A percentile compares a stretch with the other conserved stretches of the same genome.
Conservation (phyloP, 139 green algal genomes). For the Deuterostichococcus epilithicus region DNA sequence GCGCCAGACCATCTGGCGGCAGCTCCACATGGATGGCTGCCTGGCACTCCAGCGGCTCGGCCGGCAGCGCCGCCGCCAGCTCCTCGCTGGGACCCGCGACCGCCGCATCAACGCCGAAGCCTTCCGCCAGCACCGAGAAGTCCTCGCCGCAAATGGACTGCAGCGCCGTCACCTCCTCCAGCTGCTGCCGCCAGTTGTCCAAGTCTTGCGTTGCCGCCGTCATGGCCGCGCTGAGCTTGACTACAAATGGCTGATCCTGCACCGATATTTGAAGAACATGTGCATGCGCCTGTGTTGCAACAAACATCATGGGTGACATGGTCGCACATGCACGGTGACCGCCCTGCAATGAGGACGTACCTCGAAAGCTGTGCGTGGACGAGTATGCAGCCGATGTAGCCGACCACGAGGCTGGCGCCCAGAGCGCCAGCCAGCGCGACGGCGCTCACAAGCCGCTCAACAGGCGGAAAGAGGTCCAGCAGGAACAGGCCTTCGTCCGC, state of each 20-base stretch:
- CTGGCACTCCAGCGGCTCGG: constrained; percentile 20
- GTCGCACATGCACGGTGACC: not conserved
- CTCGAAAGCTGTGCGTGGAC: constrained; percentile 9
- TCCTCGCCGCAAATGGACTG: constrained; percentile 51
- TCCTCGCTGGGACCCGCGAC: not conserved
- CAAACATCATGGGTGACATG: too few relatives aligned
- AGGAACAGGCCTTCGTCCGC: constrained; percentile 46
- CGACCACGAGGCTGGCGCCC: constrained; percentile 1
- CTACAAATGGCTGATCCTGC: too few relatives aligned
- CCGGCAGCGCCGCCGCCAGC: not conserved
- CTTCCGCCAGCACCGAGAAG: constrained; percentile 34
- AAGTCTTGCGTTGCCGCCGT: not conserved
- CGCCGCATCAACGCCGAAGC: not conserved
- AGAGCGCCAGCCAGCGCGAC: not conserved
- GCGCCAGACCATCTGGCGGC: not conserved
- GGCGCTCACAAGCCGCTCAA: not conserved
- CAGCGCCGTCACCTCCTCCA: constrained; percentile 67
- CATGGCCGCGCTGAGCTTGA: not conserved
- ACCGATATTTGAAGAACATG: too few relatives aligned
- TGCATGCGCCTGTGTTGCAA: too few relatives aligned
- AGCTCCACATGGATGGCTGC: constrained; percentile 26
- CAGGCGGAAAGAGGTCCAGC: constrained; percentile 31
- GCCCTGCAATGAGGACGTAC: not conserved
- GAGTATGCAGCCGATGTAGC: constrained; percentile 25
- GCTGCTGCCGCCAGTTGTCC: constrained; percentile 56